phyloP scores from a whole-genome alignment of 2,329 filamentous ascomycete species.

The Dryadomyces quercivorus region DNA sequence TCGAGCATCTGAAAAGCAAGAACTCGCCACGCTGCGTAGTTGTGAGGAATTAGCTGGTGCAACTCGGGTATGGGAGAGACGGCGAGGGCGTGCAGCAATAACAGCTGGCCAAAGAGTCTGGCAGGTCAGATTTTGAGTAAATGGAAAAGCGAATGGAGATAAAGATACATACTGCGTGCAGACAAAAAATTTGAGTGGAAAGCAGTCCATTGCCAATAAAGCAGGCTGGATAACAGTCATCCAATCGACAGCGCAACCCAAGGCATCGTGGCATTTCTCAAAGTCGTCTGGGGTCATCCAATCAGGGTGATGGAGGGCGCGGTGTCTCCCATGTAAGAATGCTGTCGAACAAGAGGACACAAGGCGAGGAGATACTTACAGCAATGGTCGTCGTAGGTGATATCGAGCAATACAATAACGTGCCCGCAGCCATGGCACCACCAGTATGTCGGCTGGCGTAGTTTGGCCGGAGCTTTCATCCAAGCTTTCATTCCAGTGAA shows the following conservation, averaged over 20 bases:
- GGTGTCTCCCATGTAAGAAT: slow-evolving; percentile 3
- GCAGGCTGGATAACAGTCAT: slow-evolving; percentile 6
- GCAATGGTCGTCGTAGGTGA: slow-evolving; percentile 11
- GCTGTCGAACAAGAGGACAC: neutral
- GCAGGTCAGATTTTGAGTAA: neutral
- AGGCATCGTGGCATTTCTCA: slow-evolving; percentile 12
- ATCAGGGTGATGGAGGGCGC: slow-evolving; percentile 13
- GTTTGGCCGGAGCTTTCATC: neutral
- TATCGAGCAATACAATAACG: slow-evolving; percentile 13
- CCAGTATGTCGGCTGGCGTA: slow-evolving; percentile 7
- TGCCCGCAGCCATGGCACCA: slow-evolving; percentile 13
- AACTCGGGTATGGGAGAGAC: slow-evolving; percentile 1
- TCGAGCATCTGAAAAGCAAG: slow-evolving; percentile 9
- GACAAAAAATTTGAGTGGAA: slow-evolving; percentile 11
- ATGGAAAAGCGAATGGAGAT: neutral
- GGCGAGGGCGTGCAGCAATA: slow-evolving; percentile 10
- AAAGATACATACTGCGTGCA: slow-evolving; percentile 10
- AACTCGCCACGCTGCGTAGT: slow-evolving; percentile 6
- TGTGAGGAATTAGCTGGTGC: slow-evolving; percentile 6
- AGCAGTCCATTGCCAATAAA: slow-evolving; percentile 7
- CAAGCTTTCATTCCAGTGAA: slow-evolving; percentile 11
- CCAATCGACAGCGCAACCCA: slow-evolving; percentile 10
- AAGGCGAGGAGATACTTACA: neutral
- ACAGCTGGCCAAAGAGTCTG: slow-evolving; percentile 11
- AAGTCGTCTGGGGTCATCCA: slow-evolving; percentile 10